Conservation (phyloP, 441 rosid genomes). For the Raphanus hybrid region DNA sequence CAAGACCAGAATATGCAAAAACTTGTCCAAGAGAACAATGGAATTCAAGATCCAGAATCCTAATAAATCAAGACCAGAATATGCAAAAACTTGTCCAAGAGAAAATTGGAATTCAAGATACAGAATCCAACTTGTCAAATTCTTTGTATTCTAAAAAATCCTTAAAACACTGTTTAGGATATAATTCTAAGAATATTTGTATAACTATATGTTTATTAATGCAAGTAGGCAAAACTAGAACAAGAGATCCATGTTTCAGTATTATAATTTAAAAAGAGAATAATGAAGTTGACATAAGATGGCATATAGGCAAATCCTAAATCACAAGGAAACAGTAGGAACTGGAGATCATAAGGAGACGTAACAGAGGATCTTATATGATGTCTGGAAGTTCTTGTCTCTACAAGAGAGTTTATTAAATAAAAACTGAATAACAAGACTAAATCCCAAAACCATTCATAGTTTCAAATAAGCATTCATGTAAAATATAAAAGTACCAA, state of each 20-base stretch:
- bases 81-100: slow-evolving; percentile 12
- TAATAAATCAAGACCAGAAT: background rate
- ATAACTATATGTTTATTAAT: background rate
- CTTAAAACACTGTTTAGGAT: background rate
- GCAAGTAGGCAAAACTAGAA: background rate
- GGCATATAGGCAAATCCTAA: slow-evolving; percentile 24
- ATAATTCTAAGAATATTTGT: background rate
- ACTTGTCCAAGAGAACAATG: slow-evolving; percentile 5
- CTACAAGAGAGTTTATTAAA: background rate
- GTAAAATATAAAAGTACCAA: background rate
- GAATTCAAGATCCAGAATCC: background rate
- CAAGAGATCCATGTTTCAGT: slow-evolving; percentile 16
- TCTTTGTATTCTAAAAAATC: background rate
- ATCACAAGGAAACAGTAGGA: slow-evolving; percentile 23
- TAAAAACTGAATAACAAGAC: background rate
- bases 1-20: background rate
- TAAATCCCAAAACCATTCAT: slow-evolving; percentile 4
- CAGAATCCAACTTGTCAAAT: background rate
- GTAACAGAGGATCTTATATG: slow-evolving; percentile 22
- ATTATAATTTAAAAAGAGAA: background rate
- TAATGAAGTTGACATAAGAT: slow-evolving; percentile 32
- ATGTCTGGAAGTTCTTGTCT: slow-evolving; percentile 23
- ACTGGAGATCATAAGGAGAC: slow-evolving; percentile 19
- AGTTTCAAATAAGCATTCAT: slow-evolving; percentile 5
- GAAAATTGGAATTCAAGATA: background rate